Conservation (phyloP, 1,284 basidiomycete genomes). For the Coniferiporia sulphurascens region DNA sequence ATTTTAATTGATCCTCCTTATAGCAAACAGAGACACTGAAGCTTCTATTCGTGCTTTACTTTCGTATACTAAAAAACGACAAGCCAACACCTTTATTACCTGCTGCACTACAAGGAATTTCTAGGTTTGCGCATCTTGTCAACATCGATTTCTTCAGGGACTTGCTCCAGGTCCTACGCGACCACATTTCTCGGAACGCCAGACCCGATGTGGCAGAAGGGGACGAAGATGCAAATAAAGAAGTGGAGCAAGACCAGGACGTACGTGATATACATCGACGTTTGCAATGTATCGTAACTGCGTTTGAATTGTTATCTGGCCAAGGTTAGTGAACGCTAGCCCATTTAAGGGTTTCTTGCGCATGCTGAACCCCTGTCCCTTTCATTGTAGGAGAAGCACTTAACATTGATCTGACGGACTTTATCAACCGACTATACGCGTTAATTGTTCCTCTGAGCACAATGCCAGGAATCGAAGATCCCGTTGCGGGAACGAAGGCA, state of each 20-base stretch:
- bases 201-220: conserved; percentile 22
- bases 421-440: conserved; percentile 74
- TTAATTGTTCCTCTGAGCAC: conserved; percentile 60
- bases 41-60: conserved; percentile 96
- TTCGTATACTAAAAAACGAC: conserved; percentile 90
- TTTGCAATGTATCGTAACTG: conserved; percentile 88
- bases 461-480: conserved; percentile 44
- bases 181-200: conserved; percentile 56
- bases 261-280: conserved; percentile 52
- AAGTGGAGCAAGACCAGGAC: conserved; percentile 30
- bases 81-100: conserved; percentile 80
- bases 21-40: conserved; percentile 98
- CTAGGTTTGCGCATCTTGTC: conserved; percentile 92
- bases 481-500: conserved; percentile 21
- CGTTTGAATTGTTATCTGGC: conserved; percentile 92
- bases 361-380: background rate
- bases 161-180: conserved; percentile 82
- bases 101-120: conserved; percentile 87
- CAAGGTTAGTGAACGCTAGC: conserved; percentile 60
- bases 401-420: conserved; percentile 91
- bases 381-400: conserved; percentile 76
- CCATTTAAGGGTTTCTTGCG: background rate
- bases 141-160: conserved; percentile 99
- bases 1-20: background rate
- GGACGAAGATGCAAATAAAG: conserved; percentile 38